Conservation (phyloP, 495 filamentous ascomycete genomes). For the Monascus purpureus region DNA sequence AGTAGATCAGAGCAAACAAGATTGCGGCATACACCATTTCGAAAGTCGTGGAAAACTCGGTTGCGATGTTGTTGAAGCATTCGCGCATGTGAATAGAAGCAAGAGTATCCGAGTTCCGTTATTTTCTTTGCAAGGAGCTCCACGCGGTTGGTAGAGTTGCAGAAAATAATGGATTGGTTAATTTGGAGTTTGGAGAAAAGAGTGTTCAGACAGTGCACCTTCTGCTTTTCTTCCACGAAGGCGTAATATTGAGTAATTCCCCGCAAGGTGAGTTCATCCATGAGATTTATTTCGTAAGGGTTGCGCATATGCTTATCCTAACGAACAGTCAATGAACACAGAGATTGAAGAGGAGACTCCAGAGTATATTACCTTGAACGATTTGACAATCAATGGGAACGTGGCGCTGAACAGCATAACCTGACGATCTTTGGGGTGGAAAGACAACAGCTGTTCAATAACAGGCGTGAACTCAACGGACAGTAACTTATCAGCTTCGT, state of each 20-base stretch:
- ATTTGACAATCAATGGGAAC: constrained; percentile 89
- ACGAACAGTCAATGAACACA: constrained; percentile 6
- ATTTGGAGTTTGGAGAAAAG: constrained; percentile 98
- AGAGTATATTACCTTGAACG: constrained; percentile 75
- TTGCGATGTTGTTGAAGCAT: constrained; percentile 98
- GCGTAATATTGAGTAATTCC: constrained; percentile 99
- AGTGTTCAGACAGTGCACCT: constrained; percentile 97
- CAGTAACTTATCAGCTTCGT: constrained; percentile 94
- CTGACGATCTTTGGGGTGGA: constrained; percentile 90
- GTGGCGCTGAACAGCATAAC: constrained; percentile 99
- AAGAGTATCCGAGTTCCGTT: constrained; percentile 96
- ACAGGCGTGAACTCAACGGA: constrained; percentile 94
- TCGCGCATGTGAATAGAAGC: constrained; percentile 96
- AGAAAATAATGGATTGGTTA: constrained; percentile 99
- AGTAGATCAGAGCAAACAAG: constrained; percentile 95
- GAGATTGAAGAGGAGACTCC: too few relatives aligned
- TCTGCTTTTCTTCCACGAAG: constrained; percentile 98
- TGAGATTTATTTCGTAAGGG: constrained; percentile 97
- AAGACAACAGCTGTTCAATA: constrained; percentile 85
- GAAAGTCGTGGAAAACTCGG: constrained; percentile 97
- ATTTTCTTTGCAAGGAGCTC: constrained; percentile 98
- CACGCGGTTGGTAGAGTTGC: constrained; percentile 97
- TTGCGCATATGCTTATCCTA: constrained; percentile 85
- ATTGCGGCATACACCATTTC: constrained; percentile 94
- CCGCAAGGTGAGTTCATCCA: constrained; percentile 96